Base-by-base conservation (phyloP, 129 eudicot species). In the Centrapalus pauciflorus region DNA sequence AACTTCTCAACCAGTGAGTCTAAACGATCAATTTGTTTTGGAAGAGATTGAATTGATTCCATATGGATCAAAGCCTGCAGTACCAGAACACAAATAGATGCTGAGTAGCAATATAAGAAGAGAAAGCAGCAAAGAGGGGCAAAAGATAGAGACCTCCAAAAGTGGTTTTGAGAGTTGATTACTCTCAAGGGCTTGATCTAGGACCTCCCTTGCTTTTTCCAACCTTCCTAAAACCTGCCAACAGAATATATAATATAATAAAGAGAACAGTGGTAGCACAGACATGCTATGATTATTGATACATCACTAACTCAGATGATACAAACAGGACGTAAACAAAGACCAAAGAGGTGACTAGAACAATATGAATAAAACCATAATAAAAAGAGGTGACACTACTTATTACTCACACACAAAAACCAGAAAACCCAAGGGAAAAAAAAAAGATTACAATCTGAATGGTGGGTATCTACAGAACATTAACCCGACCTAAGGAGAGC, bases 151-250 rank as follows among this genome's bases (percentile, higher is more conserved):
- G 50, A 93, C 98, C 99, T 94, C 97, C 46, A 94, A 70, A 74
- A 94, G 93, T 33, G 99, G 95, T 74, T 94, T 94, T 17, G 99
- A 89, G 67, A 79, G 72, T 57, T 80, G 96, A 40, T 67, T 78
- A 66, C 60, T 79, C 74, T 94, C 99, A 17, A 89, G 81, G 33
- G 90, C 97, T 72, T 72, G 83, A 62, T 74, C 90, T 69, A 94
- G 85, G 77, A 94, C 83, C 64, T 94, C 97, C 74, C 97, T 84
- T 46, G 99, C 86, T 57, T 84, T 94, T 55, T 94, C 99, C 24
- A 74, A 85, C 76, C 79, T 89, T 54, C 93, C 88, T 81, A 80
- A 76, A 61, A 80, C 93, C 99, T 94, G 72, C 10, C 25, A 81
- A 46, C 55, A 52, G 5, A 49, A 35, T 24, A n/a, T 6, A 3